A percentile compares a stretch with the other conserved stretches of the same genome.
These are phyloP conservation scores for Reutealis trisperma DNA, from an alignment of 345 rosid species.

Conservation along the genomic window DNA sequence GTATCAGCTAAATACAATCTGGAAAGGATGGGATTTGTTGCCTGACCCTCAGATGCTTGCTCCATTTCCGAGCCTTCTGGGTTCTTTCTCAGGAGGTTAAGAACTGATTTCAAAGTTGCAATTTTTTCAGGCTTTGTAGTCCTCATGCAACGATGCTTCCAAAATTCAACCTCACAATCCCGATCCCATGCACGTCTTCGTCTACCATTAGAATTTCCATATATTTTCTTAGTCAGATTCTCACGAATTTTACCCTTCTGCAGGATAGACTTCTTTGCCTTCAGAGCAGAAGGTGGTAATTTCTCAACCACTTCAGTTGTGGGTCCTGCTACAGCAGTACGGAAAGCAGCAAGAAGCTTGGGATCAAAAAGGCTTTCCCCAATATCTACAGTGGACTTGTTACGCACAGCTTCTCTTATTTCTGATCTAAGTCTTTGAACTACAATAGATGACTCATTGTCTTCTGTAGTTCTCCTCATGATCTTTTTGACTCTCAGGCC, in stretches of 20 bases:
- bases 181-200: slow-evolving; percentile 91
- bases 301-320: slow-evolving; percentile 54
- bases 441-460: slow-evolving; percentile 61
- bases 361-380: slow-evolving; percentile 77
- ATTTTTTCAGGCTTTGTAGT: slow-evolving; percentile 82
- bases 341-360: slow-evolving; percentile 90
- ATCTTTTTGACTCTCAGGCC: slow-evolving; percentile 94
- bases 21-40: slow-evolving; percentile 75
- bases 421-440: slow-evolving; percentile 86
- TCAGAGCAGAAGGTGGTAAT: slow-evolving; percentile 57
- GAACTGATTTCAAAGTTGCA: slow-evolving; percentile 91
- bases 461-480: slow-evolving; percentile 65
- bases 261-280: slow-evolving; percentile 76
- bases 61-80: slow-evolving; percentile 43
- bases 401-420: slow-evolving; percentile 84
- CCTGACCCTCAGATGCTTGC: slow-evolving; percentile 43
- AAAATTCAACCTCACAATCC: slow-evolving; percentile 97
- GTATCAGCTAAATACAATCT: slow-evolving; percentile 95
- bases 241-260: slow-evolving; percentile 98
- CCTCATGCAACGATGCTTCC: slow-evolving; percentile 92
- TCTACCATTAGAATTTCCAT: slow-evolving; percentile 80
- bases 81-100: slow-evolving; percentile 62
- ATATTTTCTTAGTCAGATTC: slow-evolving; percentile 90
- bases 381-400: slow-evolving; percentile 59
- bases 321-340: slow-evolving; percentile 75